phyloP scores from a whole-genome alignment of 140 eudicot species.

The Cichorium intybus region DNA sequence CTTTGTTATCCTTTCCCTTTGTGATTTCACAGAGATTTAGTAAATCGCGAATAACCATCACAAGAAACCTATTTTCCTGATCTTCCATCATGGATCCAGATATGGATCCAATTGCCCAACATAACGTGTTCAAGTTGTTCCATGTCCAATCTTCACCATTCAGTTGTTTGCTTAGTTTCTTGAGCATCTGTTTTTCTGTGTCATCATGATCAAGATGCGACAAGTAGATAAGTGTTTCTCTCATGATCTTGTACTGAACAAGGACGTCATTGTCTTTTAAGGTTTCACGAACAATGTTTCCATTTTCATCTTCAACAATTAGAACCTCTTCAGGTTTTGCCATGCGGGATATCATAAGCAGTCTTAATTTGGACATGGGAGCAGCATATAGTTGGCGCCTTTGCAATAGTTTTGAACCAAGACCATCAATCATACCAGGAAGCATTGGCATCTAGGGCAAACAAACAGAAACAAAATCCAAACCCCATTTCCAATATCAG shows the following conservation, averaged over 20 bases:
- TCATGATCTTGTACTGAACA: conserved; percentile 97
- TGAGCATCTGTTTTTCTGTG: conserved; percentile 94
- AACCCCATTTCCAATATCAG: conserved; percentile 12
- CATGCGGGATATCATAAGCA: conserved; percentile 95
- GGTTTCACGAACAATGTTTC: conserved; percentile 98
- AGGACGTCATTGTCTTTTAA: conserved; percentile 98
- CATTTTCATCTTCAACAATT: conserved; percentile 98
- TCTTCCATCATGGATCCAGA: conserved; percentile 98
- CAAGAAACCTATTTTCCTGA: conserved; percentile 96
- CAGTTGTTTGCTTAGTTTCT: conserved; percentile 72
- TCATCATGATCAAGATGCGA: conserved; percentile 98
- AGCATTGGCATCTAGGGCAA: conserved; percentile 49
- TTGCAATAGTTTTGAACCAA: conserved; percentile 69
- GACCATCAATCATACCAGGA: conserved; percentile 69
- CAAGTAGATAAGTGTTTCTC: conserved; percentile 90
- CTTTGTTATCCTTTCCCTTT: conserved; percentile 97
- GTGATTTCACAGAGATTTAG: conserved; percentile 94
- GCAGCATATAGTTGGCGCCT: conserved; percentile 81
- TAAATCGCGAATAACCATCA: conserved; percentile 96
- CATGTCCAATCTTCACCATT: conserved; percentile 95
- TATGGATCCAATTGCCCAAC: conserved; percentile 98
- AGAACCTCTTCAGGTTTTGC: conserved; percentile 98
- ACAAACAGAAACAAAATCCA: conserved; percentile 1
- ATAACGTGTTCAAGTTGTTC: conserved; percentile 89
- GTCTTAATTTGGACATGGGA: conserved; percentile 85